Conservation (phyloP, 495 filamentous ascomycete species). For the Schizothecium vesticola region DNA sequence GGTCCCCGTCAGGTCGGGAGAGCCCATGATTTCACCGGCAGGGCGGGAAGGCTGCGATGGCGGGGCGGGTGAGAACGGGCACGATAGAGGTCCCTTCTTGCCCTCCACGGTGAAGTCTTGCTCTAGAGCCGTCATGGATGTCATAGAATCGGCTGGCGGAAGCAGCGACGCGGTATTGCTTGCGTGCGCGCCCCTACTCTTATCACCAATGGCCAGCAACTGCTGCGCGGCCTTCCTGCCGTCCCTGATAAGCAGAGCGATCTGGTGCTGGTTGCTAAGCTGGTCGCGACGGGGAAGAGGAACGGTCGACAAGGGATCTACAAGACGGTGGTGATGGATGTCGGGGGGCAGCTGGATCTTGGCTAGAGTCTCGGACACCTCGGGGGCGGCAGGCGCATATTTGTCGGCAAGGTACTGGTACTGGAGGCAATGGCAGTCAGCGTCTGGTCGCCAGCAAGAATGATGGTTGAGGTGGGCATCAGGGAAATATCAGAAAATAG, state of each 20-base stretch:
- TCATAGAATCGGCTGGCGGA: slow-evolving; percentile 34
- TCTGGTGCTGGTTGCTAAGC: slow-evolving; percentile 42
- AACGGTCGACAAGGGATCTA: slow-evolving; percentile 42
- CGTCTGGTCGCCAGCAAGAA: slow-evolving; percentile 5
- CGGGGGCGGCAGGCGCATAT: slow-evolving; percentile 49
- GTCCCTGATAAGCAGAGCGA: slow-evolving; percentile 50
- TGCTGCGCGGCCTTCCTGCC: slow-evolving; percentile 44
- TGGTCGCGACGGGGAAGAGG: slow-evolving; percentile 43
- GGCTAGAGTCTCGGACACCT: slow-evolving; percentile 48
- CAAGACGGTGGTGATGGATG: slow-evolving; percentile 33
- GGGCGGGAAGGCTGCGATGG: background rate
- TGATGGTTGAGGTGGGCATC: slow-evolving; percentile 21
- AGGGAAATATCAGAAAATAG: slow-evolving; percentile 30
- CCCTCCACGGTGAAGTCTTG: slow-evolving; percentile 61
- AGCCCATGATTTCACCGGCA: slow-evolving; percentile 1
- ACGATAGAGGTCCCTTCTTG: slow-evolving; percentile 54
- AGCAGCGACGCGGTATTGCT: slow-evolving; percentile 37
- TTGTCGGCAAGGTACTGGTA: slow-evolving; percentile 54
- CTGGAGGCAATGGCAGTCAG: slow-evolving; percentile 27
- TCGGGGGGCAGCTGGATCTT: slow-evolving; percentile 53
- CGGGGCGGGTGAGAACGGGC: slow-evolving; percentile 48
- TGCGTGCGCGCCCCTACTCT: slow-evolving; percentile 33
- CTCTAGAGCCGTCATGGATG: slow-evolving; percentile 52
- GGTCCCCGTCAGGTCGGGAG: slow-evolving; percentile 19
- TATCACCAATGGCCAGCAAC: slow-evolving; percentile 37